These are phyloP conservation scores for Echium plantagineum DNA, from an alignment of 257 asterid genomes.

Conservation along the genomic window DNA sequence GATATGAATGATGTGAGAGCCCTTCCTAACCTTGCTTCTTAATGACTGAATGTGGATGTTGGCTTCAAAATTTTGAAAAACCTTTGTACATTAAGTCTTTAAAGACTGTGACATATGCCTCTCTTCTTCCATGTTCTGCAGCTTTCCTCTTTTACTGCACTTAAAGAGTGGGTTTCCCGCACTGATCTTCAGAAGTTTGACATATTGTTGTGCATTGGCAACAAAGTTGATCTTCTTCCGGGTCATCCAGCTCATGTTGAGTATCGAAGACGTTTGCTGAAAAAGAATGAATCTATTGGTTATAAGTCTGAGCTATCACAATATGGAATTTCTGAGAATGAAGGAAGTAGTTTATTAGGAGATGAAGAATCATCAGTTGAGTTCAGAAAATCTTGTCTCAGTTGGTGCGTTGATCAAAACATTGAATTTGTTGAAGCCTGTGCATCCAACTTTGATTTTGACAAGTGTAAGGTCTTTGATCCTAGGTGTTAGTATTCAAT, in stretches of 20 bases:
- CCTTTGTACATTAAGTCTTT: background rate
- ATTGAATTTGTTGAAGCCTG: slow-evolving; percentile 91
- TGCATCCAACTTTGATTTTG: slow-evolving; percentile 74
- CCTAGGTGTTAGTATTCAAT: background rate
- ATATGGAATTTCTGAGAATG: slow-evolving; percentile 75
- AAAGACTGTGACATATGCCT: slow-evolving; percentile 7
- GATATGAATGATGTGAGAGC: slow-evolving; percentile 58
- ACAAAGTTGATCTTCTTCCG: slow-evolving; percentile 88
- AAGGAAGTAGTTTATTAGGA: slow-evolving; percentile 78
- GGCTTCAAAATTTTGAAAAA: background rate
- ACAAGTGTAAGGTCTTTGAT: slow-evolving; percentile 49
- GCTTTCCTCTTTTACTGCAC: slow-evolving; percentile 58
- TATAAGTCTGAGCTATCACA: slow-evolving; percentile 28
- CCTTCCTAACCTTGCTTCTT: slow-evolving; percentile 10
- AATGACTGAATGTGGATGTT: slow-evolving; percentile 3
- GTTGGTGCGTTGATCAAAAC: slow-evolving; percentile 77
- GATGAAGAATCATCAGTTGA: slow-evolving; percentile 51
- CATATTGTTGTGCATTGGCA: slow-evolving; percentile 70
- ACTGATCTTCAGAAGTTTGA: slow-evolving; percentile 67
- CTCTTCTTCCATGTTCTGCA: slow-evolving; percentile 26
- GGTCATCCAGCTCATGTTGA: slow-evolving; percentile 76
- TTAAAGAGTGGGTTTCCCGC: slow-evolving; percentile 62
- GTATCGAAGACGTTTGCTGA: slow-evolving; percentile 55
- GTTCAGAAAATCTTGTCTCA: slow-evolving; percentile 38
- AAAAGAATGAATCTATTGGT: slow-evolving; percentile 32